A percentile compares a stretch with the other conserved stretches of the same genome.
Conservation (phyloP, 2,329 filamentous ascomycete genomes). For the Hymenoscyphus fructigenus region DNA sequence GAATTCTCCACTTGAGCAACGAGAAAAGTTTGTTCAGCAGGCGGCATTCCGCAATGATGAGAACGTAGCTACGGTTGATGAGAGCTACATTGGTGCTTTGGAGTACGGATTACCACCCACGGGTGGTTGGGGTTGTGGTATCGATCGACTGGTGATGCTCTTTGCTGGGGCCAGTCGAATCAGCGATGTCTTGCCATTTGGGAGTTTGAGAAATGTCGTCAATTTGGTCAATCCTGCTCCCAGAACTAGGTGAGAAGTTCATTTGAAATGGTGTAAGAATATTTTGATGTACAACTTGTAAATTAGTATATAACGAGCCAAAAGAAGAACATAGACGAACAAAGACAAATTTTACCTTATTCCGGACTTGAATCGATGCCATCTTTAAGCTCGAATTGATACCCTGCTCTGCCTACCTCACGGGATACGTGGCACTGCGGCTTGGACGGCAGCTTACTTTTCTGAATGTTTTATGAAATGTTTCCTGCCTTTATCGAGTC, state of each 20-base stretch:
- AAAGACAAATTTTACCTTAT: neutral
- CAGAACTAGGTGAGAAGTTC: constrained; percentile 5
- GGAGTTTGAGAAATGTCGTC: constrained; percentile 71
- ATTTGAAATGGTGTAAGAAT: neutral
- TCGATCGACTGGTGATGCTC: constrained; percentile 90
- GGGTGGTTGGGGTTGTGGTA: constrained; percentile 91
- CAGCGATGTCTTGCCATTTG: constrained; percentile 84
- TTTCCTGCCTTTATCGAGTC: too few relatives aligned
- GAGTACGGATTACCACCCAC: constrained; percentile 93
- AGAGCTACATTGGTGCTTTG: constrained; percentile 79
- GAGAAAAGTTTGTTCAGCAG: constrained; percentile 73
- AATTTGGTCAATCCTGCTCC: constrained; percentile 39
- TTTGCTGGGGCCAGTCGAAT: constrained; percentile 79
- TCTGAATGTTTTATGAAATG: too few relatives aligned
- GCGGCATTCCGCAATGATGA: constrained; percentile 41
- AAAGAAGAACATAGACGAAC: too few relatives aligned
- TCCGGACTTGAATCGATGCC: too few relatives aligned
- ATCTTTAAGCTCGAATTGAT: too few relatives aligned
- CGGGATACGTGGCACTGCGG: too few relatives aligned
- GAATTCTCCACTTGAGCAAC: constrained; percentile 85
- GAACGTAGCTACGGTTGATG: constrained; percentile 42
- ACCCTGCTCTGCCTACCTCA: too few relatives aligned
- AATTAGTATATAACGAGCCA: neutral
- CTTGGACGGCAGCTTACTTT: too few relatives aligned
- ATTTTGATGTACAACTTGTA: neutral